A percentile compares a stretch with the other conserved stretches of the same genome.
These are phyloP conservation scores for Beauveria sp. DNA, from an alignment of 2,329 filamentous ascomycete genomes.

Conservation along the genomic window DNA sequence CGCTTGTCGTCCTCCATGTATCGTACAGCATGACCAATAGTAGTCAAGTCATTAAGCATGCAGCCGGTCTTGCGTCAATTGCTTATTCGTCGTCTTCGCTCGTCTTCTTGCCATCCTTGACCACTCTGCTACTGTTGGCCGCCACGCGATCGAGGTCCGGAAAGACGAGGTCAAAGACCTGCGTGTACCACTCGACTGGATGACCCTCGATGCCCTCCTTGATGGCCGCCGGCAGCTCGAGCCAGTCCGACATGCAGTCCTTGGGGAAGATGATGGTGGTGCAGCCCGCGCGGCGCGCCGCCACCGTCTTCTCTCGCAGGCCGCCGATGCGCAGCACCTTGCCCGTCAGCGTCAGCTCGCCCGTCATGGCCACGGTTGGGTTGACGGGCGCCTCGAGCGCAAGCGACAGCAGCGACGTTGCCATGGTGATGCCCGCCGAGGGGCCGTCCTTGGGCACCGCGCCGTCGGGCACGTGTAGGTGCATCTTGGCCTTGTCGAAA, in stretches of 20 bases:
- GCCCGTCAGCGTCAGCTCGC: conserved; percentile 91
- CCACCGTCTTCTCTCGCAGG: conserved; percentile 92
- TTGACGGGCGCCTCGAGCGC: conserved; percentile 72
- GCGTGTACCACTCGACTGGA: conserved; percentile 85
- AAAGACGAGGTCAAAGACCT: conserved; percentile 91
- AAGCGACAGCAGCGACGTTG: conserved; percentile 81
- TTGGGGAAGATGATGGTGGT: conserved; percentile 90
- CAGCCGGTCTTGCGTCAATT: neutral
- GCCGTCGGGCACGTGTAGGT: conserved; percentile 93
- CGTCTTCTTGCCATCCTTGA: conserved; percentile 44
- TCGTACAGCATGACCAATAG: neutral
- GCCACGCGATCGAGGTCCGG: conserved; percentile 64
- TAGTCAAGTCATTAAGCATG: neutral
- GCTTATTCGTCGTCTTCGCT: conserved; percentile 24
- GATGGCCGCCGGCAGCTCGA: conserved; percentile 96
- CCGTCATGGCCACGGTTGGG: conserved; percentile 93
- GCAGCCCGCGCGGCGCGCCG: conserved; percentile 83
- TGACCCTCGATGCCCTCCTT: conserved; percentile 91
- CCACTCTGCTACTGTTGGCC: conserved; percentile 66
- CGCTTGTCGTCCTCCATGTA: neutral
- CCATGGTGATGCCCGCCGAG: conserved; percentile 95
- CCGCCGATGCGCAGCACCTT: conserved; percentile 95
- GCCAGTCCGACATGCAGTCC: conserved; percentile 95
- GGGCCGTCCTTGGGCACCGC: conserved; percentile 93
- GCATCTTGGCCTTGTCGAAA: conserved; percentile 91